Percentiles rank a stretch among this genome's conserved stretches.
Conservation (phyloP, 2,329 filamentous ascomycete genomes). For the Canariomyces notabilis region DNA sequence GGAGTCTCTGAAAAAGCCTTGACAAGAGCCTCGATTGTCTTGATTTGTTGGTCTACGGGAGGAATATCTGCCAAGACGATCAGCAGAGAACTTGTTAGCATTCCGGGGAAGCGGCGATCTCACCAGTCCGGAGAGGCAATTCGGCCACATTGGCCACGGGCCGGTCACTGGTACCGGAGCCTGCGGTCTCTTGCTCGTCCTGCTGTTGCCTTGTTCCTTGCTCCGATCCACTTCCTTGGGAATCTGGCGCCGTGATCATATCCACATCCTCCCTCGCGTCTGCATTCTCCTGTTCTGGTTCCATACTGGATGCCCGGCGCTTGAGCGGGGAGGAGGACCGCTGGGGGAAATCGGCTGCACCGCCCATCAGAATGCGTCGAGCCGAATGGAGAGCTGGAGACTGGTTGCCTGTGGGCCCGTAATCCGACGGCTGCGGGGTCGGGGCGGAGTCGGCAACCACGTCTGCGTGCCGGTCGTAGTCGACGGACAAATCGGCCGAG, state of each 20-base stretch:
- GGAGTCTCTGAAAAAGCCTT: slow-evolving; percentile 47
- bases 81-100: slow-evolving; percentile 1
- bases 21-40: slow-evolving; percentile 60
- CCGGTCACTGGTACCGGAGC: neutral
- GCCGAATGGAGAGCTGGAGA: slow-evolving; percentile 48
- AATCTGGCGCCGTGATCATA: slow-evolving; percentile 34
- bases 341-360: slow-evolving; percentile 52
- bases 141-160: slow-evolving; percentile 6
- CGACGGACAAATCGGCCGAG: slow-evolving; percentile 53
- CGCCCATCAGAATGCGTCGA: slow-evolving; percentile 55
- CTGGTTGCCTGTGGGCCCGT: slow-evolving; percentile 39
- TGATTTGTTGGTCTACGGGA: slow-evolving; percentile 58
- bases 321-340: slow-evolving; percentile 62
- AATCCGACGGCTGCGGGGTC: slow-evolving; percentile 29
- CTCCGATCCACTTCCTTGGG: slow-evolving; percentile 16
- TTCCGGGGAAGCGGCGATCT: neutral
- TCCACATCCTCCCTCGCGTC: slow-evolving; percentile 42
- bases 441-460: slow-evolving; percentile 39
- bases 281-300: slow-evolving; percentile 39
- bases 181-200: neutral
- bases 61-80: slow-evolving; percentile 28
- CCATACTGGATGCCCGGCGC: slow-evolving; percentile 58
- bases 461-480: slow-evolving; percentile 49
- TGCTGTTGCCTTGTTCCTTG: slow-evolving; percentile 13
- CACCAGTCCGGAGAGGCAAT: slow-evolving; percentile 24